Evolutionary conservation across 352 stramenopile genomes (phyloP), one percentile per base, ranked within the genome.

Genomic region (Globisporangium radiosum): DNA sequence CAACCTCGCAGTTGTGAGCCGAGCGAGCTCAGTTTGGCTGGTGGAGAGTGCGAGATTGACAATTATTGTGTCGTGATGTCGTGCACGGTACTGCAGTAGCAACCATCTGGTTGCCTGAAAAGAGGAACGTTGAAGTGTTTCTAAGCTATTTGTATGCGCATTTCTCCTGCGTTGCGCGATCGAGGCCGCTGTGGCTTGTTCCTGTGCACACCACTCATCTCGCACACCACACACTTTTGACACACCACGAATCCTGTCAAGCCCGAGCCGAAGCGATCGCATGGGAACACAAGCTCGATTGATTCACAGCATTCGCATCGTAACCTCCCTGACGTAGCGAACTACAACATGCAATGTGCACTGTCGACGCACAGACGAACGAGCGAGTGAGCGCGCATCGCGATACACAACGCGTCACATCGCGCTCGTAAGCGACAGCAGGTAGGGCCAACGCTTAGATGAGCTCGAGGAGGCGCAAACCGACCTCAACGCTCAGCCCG

Each of bases 401-500:
- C 17, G 17, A 19, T 19, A 19, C 17, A 19, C 17, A 19, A 19
- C 17, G 17, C 17, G 17, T 19, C 17, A 19, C 17, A 19, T 19
- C 17, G 17, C 17, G 17, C 17, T 19, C 17, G 17, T 19, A 19
- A 13, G 15, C 17, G 17, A 11, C 14, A 48, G 45, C 45, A 44
- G 40, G 40, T 11, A 44, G 40, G 40, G 17, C 17, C 17, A 19
- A 19, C 40, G 10, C 52, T 66, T 65, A 76, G 4, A 72, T 47
- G n/a, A 57, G 36, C 6, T 54, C 61, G 9, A 81, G 62, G 15
- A 81, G 52, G 36, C 69, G 66, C 42, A 73, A 42, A 7, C 68
- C 66, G 1, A 62, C 68, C 59, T 81, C 72, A 45, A 81, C 52
- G 48, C 57, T 64, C 17, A 85, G 62, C 1, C 62, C 68, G 10